Evolutionary conservation across 768 basidiomycete genomes (phyloP).

Genomic region (Strobilomyces confusus): DNA sequence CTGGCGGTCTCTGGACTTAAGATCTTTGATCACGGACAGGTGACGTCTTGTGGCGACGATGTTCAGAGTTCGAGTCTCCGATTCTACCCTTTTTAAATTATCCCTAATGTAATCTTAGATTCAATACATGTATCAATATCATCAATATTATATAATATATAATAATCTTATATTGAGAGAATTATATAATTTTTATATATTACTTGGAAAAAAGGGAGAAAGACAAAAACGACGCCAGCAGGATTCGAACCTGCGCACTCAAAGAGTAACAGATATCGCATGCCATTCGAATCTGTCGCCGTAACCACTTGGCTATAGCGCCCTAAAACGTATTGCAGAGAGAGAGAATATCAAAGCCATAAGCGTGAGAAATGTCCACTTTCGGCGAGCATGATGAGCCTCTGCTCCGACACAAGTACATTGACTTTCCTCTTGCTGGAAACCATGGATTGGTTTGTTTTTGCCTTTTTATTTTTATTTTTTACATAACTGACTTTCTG

Average conservation of each 20-base stretch:
- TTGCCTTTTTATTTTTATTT: not conserved
- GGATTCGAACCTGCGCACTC: conserved; percentile 41
- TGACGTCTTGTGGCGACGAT: too few species aligned
- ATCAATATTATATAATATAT: too few species aligned
- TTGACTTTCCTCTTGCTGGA: not conserved
- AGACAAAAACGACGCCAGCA: conserved; percentile 36
- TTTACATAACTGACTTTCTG: not conserved
- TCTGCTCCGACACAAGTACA: not conserved
- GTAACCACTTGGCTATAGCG: conserved; percentile 77
- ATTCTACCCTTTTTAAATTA: too few species aligned
- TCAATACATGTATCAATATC: too few species aligned
- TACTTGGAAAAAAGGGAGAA: too few species aligned
- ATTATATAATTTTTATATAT: too few species aligned
- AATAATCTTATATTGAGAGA: too few species aligned
- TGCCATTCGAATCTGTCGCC: conserved; percentile 63
- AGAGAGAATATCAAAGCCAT: not conserved
- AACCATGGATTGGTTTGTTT: conserved; percentile 49
- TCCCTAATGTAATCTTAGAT: too few species aligned
- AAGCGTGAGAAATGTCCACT: not conserved
- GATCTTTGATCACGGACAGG: too few species aligned
- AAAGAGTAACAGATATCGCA: conserved; percentile 35
- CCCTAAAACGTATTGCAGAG: conserved; percentile 7
- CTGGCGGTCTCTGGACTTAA: not conserved
- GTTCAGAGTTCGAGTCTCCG: too few species aligned
- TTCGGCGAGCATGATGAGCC: not conserved